Evolutionary conservation across 192 early-diverging fungal species (phyloP), one percentile per base, ranked within the genome.

Genomic region (Gigaspora rosea): DNA sequence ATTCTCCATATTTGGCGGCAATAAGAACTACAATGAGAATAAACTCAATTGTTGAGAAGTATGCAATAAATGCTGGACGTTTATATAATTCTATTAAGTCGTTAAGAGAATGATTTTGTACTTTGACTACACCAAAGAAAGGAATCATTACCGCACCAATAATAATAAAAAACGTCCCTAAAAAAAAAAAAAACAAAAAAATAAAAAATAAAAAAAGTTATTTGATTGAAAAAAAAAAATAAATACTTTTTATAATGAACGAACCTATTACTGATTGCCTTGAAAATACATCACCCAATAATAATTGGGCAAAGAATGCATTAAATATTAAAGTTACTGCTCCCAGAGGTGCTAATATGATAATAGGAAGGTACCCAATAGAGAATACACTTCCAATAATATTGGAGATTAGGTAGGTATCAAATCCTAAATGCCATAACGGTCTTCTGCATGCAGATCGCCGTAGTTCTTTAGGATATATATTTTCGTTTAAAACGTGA

Each of bases 261-360:
- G 67, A 83, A 89, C 87, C 87, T 75, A 80, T 69, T 50, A 85
- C 79, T 62, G 89, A 91, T 27, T 88, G 85, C 48, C 77, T 83
- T 8, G 84, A 86, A 84, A 94, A 93, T 36, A 79, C 86, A 77
- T 91, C 91, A 32, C 81, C 82, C 33, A 94, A 68, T 6, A 94
- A 82, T 51, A 87, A 79, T 48, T 85, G 80, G 8, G 93, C 91
- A 85, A 92, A 92, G 3, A 92, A 83, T 8, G 91, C 93, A 81
- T 94, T 94, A 73, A 92, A 91, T 16, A 93, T 90, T 62, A 94
- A 79, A 7, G 88, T 89, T 47, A 92, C 88, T 7, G 93, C 91
- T 4, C 91, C 91, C 73, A 94, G 80, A 8, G 93, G 93, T 12
- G 93, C 93, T 16, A 92, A 81, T 59, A 93, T 92, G 73, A 92